phyloP scores from a whole-genome alignment of 2,329 filamentous ascomycete genomes.

The Leptographium flavum region DNA sequence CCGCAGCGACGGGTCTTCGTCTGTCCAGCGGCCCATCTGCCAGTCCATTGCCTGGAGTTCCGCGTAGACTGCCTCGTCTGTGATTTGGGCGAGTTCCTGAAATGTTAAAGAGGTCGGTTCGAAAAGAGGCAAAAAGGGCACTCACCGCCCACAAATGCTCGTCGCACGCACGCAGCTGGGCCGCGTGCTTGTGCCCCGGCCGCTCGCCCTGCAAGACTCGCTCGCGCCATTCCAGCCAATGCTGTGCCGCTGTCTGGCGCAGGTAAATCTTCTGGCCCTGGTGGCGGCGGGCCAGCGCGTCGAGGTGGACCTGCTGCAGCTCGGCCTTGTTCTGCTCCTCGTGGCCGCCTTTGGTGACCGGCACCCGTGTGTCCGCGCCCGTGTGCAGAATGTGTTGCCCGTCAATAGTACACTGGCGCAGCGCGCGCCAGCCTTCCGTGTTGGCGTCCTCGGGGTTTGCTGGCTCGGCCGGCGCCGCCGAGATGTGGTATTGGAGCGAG shows the following conservation, averaged over 20 bases:
- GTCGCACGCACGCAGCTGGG: constrained; percentile 39
- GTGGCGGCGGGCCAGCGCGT: constrained; percentile 46
- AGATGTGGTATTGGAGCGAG: constrained; percentile 47
- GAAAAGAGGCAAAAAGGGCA: constrained; percentile 9
- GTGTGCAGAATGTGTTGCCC: constrained; percentile 52
- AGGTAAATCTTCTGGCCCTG: constrained; percentile 51
- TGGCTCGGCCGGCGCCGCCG: constrained; percentile 40
- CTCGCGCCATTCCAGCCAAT: constrained; percentile 42
- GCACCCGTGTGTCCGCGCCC: constrained; percentile 46
- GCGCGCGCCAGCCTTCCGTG: constrained; percentile 46
- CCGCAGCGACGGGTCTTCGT: constrained; percentile 44
- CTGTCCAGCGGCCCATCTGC: constrained; percentile 44
- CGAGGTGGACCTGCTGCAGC: constrained; percentile 46
- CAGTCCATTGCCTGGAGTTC: constrained; percentile 39
- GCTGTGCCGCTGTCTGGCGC: constrained; percentile 43
- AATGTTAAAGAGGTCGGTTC: not conserved
- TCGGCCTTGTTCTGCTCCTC: constrained; percentile 48
- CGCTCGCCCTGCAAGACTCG: constrained; percentile 36
- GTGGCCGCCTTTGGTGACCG: constrained; percentile 34
- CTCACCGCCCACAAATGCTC: constrained; percentile 42
- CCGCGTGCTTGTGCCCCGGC: constrained; percentile 29
- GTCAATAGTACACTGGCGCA: constrained; percentile 48
- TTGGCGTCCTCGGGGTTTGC: constrained; percentile 42
- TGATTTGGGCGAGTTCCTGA: constrained; percentile 40
- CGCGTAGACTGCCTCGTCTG: constrained; percentile 43